Evolutionary conservation across 139 green algal species (phyloP).

Genomic region (Bryopsis sp.): DNA sequence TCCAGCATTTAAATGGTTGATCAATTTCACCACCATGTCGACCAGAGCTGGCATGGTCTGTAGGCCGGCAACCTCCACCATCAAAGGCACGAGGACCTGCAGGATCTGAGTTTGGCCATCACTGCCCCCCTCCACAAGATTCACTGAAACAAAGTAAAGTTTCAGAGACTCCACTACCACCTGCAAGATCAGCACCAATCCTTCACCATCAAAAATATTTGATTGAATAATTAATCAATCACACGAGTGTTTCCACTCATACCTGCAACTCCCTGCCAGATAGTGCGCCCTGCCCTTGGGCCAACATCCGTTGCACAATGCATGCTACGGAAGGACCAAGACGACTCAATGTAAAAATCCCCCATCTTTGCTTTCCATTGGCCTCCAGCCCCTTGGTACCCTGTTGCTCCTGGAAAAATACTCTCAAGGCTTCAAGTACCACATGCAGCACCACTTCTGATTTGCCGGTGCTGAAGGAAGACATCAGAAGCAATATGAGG

Average conservation of each 20-base stretch:
- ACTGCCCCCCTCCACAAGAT: not conserved
- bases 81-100: not conserved
- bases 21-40: not conserved
- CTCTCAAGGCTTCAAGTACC: no score
- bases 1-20: not conserved
- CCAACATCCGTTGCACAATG: not conserved
- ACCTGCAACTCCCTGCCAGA: not conserved
- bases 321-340: not conserved
- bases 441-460: no score
- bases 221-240: not conserved
- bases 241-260: not conserved
- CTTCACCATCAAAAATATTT: not conserved
- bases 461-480: no score
- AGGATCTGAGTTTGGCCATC: not conserved
- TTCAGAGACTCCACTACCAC: not conserved
- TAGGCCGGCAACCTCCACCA: not conserved
- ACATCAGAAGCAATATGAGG: no score
- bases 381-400: no score
- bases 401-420: no score
- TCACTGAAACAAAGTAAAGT: not conserved
- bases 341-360: no score
- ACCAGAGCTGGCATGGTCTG: not conserved
- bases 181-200: not conserved
- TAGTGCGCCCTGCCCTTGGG: not conserved
- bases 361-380: no score